A percentile compares a stretch with the other conserved stretches of the same genome.
Evolutionary conservation across 1,284 basidiomycete species (phyloP).

Genomic region (Volvariella volvacea): DNA sequence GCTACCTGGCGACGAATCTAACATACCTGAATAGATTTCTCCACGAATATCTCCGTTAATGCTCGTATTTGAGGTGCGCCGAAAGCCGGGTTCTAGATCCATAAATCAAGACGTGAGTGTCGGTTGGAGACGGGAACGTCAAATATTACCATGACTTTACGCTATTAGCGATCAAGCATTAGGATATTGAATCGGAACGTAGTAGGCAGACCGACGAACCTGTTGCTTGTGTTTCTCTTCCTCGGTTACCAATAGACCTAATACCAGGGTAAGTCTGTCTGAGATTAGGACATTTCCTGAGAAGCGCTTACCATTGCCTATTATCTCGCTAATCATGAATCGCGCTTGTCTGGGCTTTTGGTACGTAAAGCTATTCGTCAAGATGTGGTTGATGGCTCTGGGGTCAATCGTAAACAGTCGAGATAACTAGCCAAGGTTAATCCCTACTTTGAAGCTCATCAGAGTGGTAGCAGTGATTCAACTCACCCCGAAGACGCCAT

Average conservation of each 20-base stretch:
- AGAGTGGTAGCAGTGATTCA: not conserved
- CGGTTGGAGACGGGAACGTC: not conserved
- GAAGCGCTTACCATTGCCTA: slow-evolving; percentile 38
- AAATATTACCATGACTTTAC: slow-evolving; percentile 33
- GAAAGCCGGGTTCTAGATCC: slow-evolving; percentile 55
- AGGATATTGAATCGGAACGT: not conserved
- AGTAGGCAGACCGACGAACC: no score
- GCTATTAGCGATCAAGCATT: slow-evolving; percentile 18
- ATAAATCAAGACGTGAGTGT: not conserved
- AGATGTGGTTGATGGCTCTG: slow-evolving; percentile 42
- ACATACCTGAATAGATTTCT: slow-evolving; percentile 43
- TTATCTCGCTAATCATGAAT: slow-evolving; percentile 27
- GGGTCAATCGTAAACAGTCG: slow-evolving; percentile 41
- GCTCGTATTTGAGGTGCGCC: slow-evolving; percentile 47
- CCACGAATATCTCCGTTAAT: slow-evolving; percentile 46
- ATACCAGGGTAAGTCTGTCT: no score
- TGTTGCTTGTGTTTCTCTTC: slow-evolving; percentile 43
- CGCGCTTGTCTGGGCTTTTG: slow-evolving; percentile 35
- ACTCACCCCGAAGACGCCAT: slow-evolving; percentile 40
- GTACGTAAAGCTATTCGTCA: slow-evolving; percentile 39
- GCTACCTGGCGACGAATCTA: no score
- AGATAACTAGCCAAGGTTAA: slow-evolving; percentile 22
- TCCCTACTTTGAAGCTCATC: no score
- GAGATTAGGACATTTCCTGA: not conserved
- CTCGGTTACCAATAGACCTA: slow-evolving; percentile 29